A percentile compares a stretch with the other conserved stretches of the same genome.
Conservation (phyloP, 73 alveolate genomes). For the Paramecium octaurelia region DNA sequence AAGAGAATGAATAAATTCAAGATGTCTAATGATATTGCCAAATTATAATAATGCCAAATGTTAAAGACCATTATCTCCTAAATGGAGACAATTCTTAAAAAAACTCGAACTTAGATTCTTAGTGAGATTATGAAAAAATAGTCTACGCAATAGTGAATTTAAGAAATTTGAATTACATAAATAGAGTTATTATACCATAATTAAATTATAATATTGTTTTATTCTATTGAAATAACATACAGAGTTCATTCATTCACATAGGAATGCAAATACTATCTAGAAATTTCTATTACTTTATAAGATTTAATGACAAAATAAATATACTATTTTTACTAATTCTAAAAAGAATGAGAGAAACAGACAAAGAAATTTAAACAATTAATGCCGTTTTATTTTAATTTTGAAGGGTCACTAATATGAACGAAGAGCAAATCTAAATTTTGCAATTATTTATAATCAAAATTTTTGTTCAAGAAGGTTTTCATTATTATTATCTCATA, state of each 20-base stretch:
- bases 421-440: neutral
- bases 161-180: neutral
- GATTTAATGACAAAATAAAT: neutral
- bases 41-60: constrained; percentile 12
- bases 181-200: neutral
- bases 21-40: constrained; percentile 2
- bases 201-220: neutral
- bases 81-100: neutral
- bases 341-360: neutral
- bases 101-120: neutral
- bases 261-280: neutral
- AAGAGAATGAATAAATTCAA: neutral
- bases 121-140: neutral
- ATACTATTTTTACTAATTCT: neutral
- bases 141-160: neutral
- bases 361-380: neutral
- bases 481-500: neutral
- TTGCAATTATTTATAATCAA: neutral
- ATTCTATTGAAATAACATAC: neutral
- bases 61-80: constrained; percentile 22
- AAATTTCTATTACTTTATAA: neutral
- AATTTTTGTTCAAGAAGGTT: neutral
- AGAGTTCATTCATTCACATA: neutral
- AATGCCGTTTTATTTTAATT: neutral
- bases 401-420: neutral